Base-by-base conservation (phyloP, 192 early-diverging fungal genomes). In the Nowakowskiella sp. region DNA sequence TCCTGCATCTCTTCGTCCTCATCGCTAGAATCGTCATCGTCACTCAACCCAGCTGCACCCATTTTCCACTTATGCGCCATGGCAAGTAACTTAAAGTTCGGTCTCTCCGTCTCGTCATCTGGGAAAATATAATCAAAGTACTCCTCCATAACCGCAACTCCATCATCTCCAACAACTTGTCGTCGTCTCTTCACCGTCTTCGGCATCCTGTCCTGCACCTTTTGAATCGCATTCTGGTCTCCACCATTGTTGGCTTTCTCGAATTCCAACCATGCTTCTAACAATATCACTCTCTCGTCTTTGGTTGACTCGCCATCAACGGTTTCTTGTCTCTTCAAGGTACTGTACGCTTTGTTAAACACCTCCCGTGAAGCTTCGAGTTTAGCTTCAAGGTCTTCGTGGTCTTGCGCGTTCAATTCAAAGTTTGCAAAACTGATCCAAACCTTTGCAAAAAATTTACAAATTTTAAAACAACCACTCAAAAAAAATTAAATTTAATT, bases 61-160 rank as follows among this genome's bases (percentile, higher is more conserved):
- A 65, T 54, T 48, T 78, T 81, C 93, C 92, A 94, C 56, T 84
- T 71, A 47, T 94, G 89, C 5, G 92, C 94, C 75, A 88, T 83
- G 58, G 82, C 84, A 57, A 97, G 74, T 25, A 99, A 71, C 68
- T 93, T 97, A 55, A 97, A 78, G 60, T 86, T 85, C 6, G 90
- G 79, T 30, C 81, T 77, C 44, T 93, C 85, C 4, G 74, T 74
- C 57, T 92, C 84, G 55, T 99, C 96, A 51, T 99, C 96, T 26
- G 93, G 91, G 67, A 95, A 99, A 45, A 99, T 85, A 65, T 97
- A 97, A 58, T 97, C 94, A 75, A 87, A 91, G 80, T 94, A 99
- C 77, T 99, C 96, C 64, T 99, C 96, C 26, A 72, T 72, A 44
- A 74, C 73, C 22, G 58, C 76, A 19, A 71, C 76, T 19, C 71